Percentiles rank a stretch among this genome's conserved stretches.
Evolutionary conservation across 2,329 filamentous ascomycete species (phyloP).

Genomic region (Fusarium siculi): DNA sequence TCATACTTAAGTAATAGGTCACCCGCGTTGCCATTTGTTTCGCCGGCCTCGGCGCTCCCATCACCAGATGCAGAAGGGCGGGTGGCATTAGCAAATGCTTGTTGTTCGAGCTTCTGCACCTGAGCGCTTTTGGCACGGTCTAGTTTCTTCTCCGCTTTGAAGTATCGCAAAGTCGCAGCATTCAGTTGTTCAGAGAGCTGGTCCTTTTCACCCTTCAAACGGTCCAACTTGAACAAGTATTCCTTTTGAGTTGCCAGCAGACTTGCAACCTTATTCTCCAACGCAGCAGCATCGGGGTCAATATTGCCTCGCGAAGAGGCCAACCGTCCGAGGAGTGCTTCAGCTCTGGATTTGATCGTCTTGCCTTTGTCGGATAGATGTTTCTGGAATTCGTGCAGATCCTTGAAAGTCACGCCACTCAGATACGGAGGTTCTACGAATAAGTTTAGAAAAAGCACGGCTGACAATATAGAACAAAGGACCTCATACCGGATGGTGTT

Average conservation of each 20-base stretch:
- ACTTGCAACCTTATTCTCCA: slow-evolving; percentile 80
- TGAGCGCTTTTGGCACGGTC: slow-evolving; percentile 90
- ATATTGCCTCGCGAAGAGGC: slow-evolving; percentile 62
- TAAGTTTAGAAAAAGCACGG: slow-evolving; percentile 39
- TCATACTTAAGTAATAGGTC: slow-evolving; percentile 81
- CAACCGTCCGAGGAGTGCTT: slow-evolving; percentile 71
- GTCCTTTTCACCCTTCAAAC: slow-evolving; percentile 81
- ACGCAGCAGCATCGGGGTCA: slow-evolving; percentile 74
- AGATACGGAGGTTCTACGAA: slow-evolving; percentile 64
- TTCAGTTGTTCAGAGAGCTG: slow-evolving; percentile 88
- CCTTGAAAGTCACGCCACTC: slow-evolving; percentile 70
- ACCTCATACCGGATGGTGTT: slow-evolving; percentile 42
- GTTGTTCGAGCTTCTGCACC: slow-evolving; percentile 90
- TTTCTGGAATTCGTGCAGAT: slow-evolving; percentile 77
- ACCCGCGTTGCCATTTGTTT: slow-evolving; percentile 66
- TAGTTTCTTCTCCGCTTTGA: slow-evolving; percentile 94
- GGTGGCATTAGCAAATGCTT: slow-evolving; percentile 78
- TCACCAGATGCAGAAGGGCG: slow-evolving; percentile 54
- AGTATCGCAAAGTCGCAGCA: slow-evolving; percentile 87
- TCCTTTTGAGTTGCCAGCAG: slow-evolving; percentile 86
- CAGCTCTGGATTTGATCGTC: slow-evolving; percentile 79
- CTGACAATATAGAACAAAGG: neutral
- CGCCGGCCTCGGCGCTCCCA: slow-evolving; percentile 63
- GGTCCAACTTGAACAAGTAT: slow-evolving; percentile 79
- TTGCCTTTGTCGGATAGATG: slow-evolving; percentile 82